Evolutionary conservation across 257 asterid species (phyloP), one percentile per base, ranked within the genome.

Genomic region (Nicotiana otophora): DNA sequence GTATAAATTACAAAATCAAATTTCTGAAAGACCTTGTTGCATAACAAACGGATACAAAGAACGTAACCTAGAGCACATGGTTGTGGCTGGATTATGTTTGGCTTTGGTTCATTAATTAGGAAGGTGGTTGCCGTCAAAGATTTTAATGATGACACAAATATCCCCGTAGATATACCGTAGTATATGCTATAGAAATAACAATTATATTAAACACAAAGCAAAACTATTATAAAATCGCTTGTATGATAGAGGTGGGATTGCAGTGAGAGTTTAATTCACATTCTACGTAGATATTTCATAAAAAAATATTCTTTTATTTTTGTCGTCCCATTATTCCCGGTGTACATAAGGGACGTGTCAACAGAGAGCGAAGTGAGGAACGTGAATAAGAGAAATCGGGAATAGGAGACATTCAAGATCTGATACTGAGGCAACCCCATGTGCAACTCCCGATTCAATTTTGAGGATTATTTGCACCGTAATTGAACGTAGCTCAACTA

Each of bases 381-480:
- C 14, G 42, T 53, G 81, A 61, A 58, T 28, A 17, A 76, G 77
- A 65, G 81, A 33, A 82, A 9, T 74, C 39, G 33, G 81, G 78
- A 82, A 58, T 78, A 58, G 65, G 77, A 72, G 75, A 54, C 23
- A 67, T 83, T 60, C 67, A 83, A 89, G 90, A 91, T 91, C 92
- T 68, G 87, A 68, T 82, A 70, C 19, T 42, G 68, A 8, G 61
- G 31, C 34, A 55, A 46, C 1, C 28, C 88, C 95, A 91, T 90
- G 94, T 92, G 97, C 89, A 78, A 62, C 61, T 23, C 75, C 75
- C 0, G 0, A 16, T 30, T 65, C 0, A 30, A 65, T 30, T 65
- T 65, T 65, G 5, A 65, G 36, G 17, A 63, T 5, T 57, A 57
- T 57, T 57, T 57, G 63, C 23, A 57, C 26, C 0, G 1, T 57